A percentile compares a stretch with the other conserved stretches of the same genome.
These are phyloP conservation scores for Dipodascus geniculatus DNA, from an alignment of 805 yeast genomes.

Conservation along the genomic window DNA sequence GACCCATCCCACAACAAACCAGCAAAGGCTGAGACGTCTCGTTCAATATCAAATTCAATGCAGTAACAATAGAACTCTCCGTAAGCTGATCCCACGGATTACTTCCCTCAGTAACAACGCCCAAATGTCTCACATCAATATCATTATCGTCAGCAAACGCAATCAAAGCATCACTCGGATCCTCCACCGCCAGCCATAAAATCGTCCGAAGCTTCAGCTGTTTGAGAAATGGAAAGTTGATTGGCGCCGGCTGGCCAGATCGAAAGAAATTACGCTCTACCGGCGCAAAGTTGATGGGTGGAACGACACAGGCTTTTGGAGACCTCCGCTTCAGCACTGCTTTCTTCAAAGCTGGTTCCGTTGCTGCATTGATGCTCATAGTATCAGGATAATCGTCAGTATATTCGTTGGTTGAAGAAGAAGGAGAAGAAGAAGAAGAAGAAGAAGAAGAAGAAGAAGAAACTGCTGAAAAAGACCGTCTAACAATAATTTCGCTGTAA, in stretches of 20 bases:
- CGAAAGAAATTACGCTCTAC: constrained; percentile 81
- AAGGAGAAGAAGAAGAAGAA: neutral
- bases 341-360: no score
- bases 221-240: constrained; percentile 75
- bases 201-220: constrained; percentile 67
- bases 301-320: constrained; percentile 36
- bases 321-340: constrained; percentile 5
- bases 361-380: neutral
- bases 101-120: constrained; percentile 67
- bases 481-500: no score
- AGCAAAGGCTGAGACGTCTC: constrained; percentile 70
- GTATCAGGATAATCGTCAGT: neutral
- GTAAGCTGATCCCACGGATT: constrained; percentile 96
- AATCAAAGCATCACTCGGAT: constrained; percentile 79
- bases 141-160: constrained; percentile 66
- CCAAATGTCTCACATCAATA: constrained; percentile 72
- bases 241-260: constrained; percentile 90
- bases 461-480: neutral
- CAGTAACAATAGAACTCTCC: constrained; percentile 67
- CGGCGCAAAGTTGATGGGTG: constrained; percentile 92
- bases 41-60: constrained; percentile 64
- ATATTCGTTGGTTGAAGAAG: neutral
- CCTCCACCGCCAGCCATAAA: constrained; percentile 92
- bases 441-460: neutral
- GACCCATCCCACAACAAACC: constrained; percentile 97